These are phyloP conservation scores for Fonsecaea pedrosoi DNA, from an alignment of 2,329 filamentous ascomycete species.

Conservation along the genomic window DNA sequence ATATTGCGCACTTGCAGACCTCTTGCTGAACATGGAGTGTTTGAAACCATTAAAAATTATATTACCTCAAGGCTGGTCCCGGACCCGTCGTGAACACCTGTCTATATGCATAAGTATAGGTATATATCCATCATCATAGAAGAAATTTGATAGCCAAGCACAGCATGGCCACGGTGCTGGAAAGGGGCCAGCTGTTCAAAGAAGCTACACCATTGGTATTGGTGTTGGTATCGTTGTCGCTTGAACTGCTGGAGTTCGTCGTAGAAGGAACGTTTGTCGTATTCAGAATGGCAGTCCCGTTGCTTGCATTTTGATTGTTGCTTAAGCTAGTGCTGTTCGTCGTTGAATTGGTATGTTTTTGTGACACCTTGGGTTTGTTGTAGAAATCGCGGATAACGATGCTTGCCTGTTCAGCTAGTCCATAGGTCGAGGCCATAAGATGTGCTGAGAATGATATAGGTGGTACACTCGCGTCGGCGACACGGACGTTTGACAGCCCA, in stretches of 20 bases:
- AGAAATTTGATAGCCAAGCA: background rate
- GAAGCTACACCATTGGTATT: constrained; percentile 9
- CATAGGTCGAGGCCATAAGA: constrained; percentile 47
- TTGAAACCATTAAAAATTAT: constrained; percentile 10
- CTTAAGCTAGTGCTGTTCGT: background rate
- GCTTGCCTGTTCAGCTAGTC: constrained; percentile 44
- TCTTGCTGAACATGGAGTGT: background rate
- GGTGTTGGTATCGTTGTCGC: background rate
- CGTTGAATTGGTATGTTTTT: constrained; percentile 7
- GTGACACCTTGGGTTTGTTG: constrained; percentile 21
- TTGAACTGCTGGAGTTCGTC: background rate
- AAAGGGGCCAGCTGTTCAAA: constrained; percentile 4
- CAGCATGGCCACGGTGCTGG: constrained; percentile 5
- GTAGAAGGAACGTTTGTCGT: constrained; percentile 10
- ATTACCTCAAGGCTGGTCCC: constrained; percentile 11
- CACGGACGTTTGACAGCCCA: constrained; percentile 46
- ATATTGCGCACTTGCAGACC: background rate
- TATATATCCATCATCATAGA: constrained; percentile 8
- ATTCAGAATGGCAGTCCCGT: constrained; percentile 13
- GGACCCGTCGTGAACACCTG: constrained; percentile 19
- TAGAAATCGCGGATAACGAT: constrained; percentile 42
- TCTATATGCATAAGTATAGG: constrained; percentile 8
- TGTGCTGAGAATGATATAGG: constrained; percentile 46
- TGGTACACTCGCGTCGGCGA: constrained; percentile 48
- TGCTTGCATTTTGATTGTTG: constrained; percentile 8